Evolutionary conservation across 257 asterid genomes (phyloP).

Genomic region (Plantago major): DNA sequence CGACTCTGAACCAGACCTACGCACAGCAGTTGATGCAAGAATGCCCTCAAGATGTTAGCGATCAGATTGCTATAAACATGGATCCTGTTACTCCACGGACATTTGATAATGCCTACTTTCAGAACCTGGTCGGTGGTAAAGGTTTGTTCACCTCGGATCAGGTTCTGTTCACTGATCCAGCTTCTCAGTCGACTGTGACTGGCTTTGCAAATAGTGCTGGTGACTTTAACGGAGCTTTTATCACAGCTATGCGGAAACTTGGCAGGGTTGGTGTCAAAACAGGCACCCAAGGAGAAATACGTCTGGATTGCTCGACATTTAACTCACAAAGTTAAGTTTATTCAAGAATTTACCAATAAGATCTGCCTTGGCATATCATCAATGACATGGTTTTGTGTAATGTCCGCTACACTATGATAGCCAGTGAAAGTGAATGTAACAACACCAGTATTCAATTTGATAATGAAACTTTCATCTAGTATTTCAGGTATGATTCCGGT

Average conservation of each 20-base stretch:
- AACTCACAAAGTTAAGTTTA: slow-evolving; percentile 25
- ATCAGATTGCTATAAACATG: slow-evolving; percentile 39
- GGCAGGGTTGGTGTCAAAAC: slow-evolving; percentile 70
- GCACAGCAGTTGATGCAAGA: slow-evolving; percentile 51
- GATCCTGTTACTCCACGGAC: slow-evolving; percentile 54
- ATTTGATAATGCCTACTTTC: slow-evolving; percentile 57
- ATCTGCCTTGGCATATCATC: neutral
- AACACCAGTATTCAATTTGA: neutral
- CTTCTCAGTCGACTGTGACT: slow-evolving; percentile 36
- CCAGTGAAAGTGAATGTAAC: slow-evolving; percentile 6
- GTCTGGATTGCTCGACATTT: slow-evolving; percentile 57
- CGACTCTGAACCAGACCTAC: slow-evolving; percentile 45
- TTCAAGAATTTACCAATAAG: neutral
- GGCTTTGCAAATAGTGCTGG: slow-evolving; percentile 46
- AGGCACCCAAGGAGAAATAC: slow-evolving; percentile 49
- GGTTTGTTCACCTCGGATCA: slow-evolving; percentile 78
- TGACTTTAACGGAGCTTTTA: slow-evolving; percentile 45
- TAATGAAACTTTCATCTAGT: neutral
- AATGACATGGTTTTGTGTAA: neutral
- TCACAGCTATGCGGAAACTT: slow-evolving; percentile 60
- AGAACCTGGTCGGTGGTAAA: slow-evolving; percentile 53
- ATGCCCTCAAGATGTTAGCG: slow-evolving; percentile 56
- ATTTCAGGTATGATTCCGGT: too few relatives aligned
- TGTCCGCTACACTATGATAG: slow-evolving; percentile 10
- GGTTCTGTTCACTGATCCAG: slow-evolving; percentile 49